Evolutionary conservation across 1,284 basidiomycete species (phyloP).

Genomic region (Anthracocystis setariae): DNA sequence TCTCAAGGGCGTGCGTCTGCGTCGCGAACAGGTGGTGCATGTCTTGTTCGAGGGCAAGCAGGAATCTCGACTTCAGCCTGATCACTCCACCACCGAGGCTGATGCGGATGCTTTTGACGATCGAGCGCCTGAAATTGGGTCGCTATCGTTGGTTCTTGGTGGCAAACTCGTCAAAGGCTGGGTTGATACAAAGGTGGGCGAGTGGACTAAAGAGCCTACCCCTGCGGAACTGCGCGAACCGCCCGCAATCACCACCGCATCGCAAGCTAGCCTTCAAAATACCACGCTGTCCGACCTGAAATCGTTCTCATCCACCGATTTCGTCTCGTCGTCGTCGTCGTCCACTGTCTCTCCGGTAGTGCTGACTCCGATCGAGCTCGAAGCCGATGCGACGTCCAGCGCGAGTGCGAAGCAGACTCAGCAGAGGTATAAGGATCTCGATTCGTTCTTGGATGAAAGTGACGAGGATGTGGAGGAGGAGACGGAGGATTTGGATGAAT

Average conservation of each 20-base stretch:
- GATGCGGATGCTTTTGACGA: neutral
- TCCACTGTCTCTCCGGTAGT: neutral
- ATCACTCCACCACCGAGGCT: neutral
- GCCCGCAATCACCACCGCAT: slow-evolving; percentile 10
- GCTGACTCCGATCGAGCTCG: slow-evolving; percentile 34
- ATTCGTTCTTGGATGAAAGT: slow-evolving; percentile 61
- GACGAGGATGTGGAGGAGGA: slow-evolving; percentile 47
- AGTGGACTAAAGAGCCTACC: slow-evolving; percentile 30
- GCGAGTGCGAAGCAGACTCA: slow-evolving; percentile 11
- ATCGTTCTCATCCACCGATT: slow-evolving; percentile 41
- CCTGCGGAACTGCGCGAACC: slow-evolving; percentile 32
- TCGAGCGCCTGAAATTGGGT: slow-evolving; percentile 20
- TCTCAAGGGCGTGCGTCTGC: slow-evolving; percentile 51
- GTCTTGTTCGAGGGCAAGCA: slow-evolving; percentile 50
- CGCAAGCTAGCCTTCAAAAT: slow-evolving; percentile 13
- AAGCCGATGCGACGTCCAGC: too few species aligned
- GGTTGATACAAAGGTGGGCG: slow-evolving; percentile 37
- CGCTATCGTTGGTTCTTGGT: slow-evolving; percentile 38
- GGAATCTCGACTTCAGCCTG: neutral
- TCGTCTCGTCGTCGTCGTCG: slow-evolving; percentile 10
- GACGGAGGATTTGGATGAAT: slow-evolving; percentile 38
- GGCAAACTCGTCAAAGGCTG: slow-evolving; percentile 53
- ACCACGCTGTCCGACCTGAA: slow-evolving; percentile 36
- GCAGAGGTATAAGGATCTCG: slow-evolving; percentile 58
- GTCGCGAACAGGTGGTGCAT: slow-evolving; percentile 52